These are phyloP conservation scores for Auriscalpium orientale DNA, from an alignment of 768 basidiomycete species.

Conservation along the genomic window DNA sequence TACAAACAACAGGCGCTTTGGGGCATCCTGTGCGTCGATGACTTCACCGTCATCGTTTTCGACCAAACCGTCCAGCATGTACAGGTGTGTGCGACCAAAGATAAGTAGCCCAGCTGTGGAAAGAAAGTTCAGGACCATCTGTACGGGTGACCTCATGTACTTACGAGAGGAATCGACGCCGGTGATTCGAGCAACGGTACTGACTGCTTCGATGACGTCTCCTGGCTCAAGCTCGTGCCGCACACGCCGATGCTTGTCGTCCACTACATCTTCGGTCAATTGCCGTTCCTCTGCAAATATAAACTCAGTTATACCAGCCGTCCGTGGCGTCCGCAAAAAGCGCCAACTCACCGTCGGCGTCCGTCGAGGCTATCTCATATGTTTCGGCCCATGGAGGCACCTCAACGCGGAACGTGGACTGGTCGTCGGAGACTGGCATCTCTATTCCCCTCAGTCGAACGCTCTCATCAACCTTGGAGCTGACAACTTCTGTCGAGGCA, in stretches of 20 bases:
- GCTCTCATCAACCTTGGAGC: conserved; percentile 38
- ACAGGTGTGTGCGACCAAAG: conserved; percentile 76
- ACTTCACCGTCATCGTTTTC: conserved; percentile 84
- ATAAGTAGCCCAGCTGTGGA: conserved; percentile 76
- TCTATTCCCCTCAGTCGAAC: conserved; percentile 43
- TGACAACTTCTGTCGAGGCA: conserved; percentile 37
- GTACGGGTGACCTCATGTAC: conserved; percentile 21
- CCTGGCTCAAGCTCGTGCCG: conserved; percentile 83
- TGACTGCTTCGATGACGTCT: conserved; percentile 81
- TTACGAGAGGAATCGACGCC: conserved; percentile 90
- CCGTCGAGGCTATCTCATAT: conserved; percentile 58
- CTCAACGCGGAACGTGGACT: conserved; percentile 45
- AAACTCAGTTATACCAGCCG: conserved; percentile 2
- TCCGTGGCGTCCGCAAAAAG: background rate
- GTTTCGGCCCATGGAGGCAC: conserved; percentile 69
- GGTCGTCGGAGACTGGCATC: conserved; percentile 42
- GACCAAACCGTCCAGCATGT: conserved; percentile 85
- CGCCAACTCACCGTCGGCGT: conserved; percentile 44
- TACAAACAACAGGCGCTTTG: conserved; percentile 71
- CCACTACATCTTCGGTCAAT: conserved; percentile 69
- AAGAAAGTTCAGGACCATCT: background rate
- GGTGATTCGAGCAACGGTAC: conserved; percentile 79
- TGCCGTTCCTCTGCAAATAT: conserved; percentile 40
- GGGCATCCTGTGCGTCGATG: conserved; percentile 82
- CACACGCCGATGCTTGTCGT: conserved; percentile 84